Percentiles rank a stretch among this genome's conserved stretches.
Evolutionary conservation across 225 moss, liverwort and hornwort genomes (phyloP).

Genomic region (Physcomitrium patens): DNA sequence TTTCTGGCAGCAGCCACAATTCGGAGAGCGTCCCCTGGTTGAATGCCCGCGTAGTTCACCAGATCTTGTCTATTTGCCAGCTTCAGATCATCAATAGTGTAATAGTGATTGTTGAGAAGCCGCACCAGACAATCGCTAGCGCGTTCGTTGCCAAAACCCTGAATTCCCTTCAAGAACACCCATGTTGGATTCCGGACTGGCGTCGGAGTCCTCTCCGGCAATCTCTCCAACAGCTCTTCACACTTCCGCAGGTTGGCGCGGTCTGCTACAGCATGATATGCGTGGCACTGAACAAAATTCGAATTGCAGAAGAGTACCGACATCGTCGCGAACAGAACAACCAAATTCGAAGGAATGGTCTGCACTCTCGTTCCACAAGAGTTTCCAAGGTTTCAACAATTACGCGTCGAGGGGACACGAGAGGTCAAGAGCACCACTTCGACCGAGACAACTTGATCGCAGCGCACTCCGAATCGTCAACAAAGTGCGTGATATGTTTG

Average conservation of each 20-base stretch:
- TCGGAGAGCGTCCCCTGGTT: slow-evolving; percentile 4
- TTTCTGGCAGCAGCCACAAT: slow-evolving; percentile 17
- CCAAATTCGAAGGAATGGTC: no score
- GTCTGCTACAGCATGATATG: not conserved
- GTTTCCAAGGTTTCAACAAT: no score
- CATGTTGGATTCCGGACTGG: not conserved
- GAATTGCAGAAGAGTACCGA: no score
- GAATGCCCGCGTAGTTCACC: slow-evolving; percentile 9
- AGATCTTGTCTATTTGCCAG: slow-evolving; percentile 18
- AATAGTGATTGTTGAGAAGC: not conserved
- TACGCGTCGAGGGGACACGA: no score
- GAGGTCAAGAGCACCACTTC: no score
- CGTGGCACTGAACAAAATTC: not conserved
- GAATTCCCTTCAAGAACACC: slow-evolving; percentile 10
- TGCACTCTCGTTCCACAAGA: no score
- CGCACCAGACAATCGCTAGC: not conserved
- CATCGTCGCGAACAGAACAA: no score
- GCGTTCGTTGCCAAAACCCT: slow-evolving; percentile 4
- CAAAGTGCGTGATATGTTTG: no score
- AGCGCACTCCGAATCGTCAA: no score
- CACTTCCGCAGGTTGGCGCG: not conserved
- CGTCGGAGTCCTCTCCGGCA: not conserved
- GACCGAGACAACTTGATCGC: no score
- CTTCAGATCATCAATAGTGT: slow-evolving; percentile 4
- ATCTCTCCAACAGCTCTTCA: not conserved